Conservation (phyloP, 345 rosid species). For the Firmiana major region DNA sequence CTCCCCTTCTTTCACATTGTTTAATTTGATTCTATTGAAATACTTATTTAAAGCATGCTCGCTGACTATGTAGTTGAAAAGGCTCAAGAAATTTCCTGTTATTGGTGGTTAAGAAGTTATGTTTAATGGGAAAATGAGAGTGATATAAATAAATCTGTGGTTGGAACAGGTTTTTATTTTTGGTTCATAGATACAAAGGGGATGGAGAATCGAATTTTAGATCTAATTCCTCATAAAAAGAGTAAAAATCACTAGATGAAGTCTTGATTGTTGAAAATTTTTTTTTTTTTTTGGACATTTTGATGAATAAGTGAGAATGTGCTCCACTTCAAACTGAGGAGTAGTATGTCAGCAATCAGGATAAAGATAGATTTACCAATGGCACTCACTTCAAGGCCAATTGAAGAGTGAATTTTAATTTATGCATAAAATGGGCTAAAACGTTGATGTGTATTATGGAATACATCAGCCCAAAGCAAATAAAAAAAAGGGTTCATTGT, state of each 20-base stretch:
- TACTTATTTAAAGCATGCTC: background rate
- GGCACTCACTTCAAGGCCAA: background rate
- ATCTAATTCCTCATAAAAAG: too few species aligned
- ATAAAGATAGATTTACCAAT: background rate
- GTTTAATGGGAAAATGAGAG: background rate
- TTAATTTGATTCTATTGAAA: background rate
- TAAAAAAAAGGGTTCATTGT: background rate
- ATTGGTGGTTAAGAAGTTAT: background rate
- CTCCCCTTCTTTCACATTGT: background rate
- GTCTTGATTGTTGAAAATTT: too few species aligned
- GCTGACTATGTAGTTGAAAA: background rate
- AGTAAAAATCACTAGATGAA: too few species aligned
- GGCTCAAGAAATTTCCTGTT: background rate
- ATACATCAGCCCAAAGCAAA: too few species aligned
- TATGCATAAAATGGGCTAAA: background rate
- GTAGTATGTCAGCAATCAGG: background rate
- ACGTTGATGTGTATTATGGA: background rate
- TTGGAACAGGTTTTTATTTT: too few species aligned
- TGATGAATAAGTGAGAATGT: background rate
- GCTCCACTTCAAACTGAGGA: background rate
- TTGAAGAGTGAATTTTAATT: background rate
- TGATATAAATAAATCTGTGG: background rate
- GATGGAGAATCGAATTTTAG: too few species aligned
- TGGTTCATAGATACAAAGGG: too few species aligned
- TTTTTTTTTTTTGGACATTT: background rate